Base-by-base conservation (phyloP, 139 green algal species). In the Gonium pectorale region DNA sequence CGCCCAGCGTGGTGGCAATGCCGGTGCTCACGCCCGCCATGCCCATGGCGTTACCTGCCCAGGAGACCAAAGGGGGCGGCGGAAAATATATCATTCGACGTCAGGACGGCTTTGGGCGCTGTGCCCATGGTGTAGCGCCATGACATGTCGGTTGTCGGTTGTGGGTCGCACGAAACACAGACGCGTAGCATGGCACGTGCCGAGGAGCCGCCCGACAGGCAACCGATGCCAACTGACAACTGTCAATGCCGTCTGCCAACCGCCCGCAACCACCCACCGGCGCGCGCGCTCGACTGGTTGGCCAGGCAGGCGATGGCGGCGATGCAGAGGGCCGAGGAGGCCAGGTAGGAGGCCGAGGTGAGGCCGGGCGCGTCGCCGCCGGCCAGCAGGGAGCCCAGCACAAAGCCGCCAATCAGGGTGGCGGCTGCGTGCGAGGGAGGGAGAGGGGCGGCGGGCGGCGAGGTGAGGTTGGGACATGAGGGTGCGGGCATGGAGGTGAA, bases 241-340 rank as follows among this genome's bases (percentile, higher is more conserved):
- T n/a, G n/a, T n/a, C n/a, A n/a, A n/a, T 54, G 46, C 46, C 46
- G 15, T 63, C 54, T 21, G 54, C 15, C 54, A 31, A 21, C 21
- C 54, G n/a, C 54, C 29, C 15, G 9, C 6, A 21, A 19, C 27
- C 29, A 38, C 62, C 5, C 64, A 83, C 81, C 81, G 0, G 94
- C 86, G 56, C 94, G 87, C 0, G 95, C 95, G 17, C 92, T 95
- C 41, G 82, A 80, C 91, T 98, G 96, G 73, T 93, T 90, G 73
- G 94, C 79, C 74, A 98, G 92, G 87, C 94, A 96, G 13, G 86
- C 94, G 41, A 98, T 98, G 81, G 95, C 92, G 62, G 92, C 93
- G 63, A 98, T 98, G 92, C 95, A 98, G 35, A 95, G 88, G 8
- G 86, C 90, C 26, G 90, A 92, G 43, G 87, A 90, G 27, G 91